Percentiles rank a stretch among this genome's conserved stretches.
Evolutionary conservation across 208 protist species (phyloP).

Genomic region (Crithidia acanthocephali): DNA sequence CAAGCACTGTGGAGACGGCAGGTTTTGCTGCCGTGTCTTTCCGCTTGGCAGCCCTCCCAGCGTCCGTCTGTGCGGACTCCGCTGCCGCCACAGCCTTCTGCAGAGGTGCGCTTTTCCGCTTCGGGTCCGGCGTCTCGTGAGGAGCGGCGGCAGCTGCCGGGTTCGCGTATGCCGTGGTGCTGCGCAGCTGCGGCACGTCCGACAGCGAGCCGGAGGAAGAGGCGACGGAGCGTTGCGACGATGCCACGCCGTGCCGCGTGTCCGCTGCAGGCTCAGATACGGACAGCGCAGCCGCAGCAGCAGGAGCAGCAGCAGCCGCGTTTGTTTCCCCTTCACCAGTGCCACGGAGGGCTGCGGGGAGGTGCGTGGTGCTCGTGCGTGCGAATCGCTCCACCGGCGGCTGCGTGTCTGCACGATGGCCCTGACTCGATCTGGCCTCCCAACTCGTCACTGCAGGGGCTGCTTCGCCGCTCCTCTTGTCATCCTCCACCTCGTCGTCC

Average conservation of each 20-base stretch:
- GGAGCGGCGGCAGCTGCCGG: not conserved
- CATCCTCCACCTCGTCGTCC: not conserved
- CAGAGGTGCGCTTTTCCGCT: too few species aligned
- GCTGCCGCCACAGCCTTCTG: too few species aligned
- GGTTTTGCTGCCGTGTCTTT: too few species aligned
- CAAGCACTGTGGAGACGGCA: too few species aligned
- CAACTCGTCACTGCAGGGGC: not conserved
- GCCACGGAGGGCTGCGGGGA: not conserved
- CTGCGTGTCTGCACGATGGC: not conserved
- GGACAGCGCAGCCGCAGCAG: not conserved
- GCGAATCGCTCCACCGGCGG: not conserved
- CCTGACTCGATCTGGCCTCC: not conserved
- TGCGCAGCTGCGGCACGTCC: slow-evolving; percentile 6
- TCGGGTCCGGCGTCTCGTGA: not conserved
- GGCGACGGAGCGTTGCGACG: not conserved
- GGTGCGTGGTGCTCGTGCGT: not conserved
- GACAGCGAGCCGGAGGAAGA: not conserved
- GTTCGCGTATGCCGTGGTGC: slow-evolving; percentile 13
- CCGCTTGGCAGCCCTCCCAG: too few species aligned
- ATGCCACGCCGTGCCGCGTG: not conserved
- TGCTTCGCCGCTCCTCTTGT: not conserved
- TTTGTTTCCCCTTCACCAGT: too few species aligned
- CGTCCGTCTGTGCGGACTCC: too few species aligned
- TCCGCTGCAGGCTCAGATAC: too few species aligned
- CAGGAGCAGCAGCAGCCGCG: too few species aligned